These are phyloP conservation scores for Selaginella moellendorffii DNA, from an alignment of 75 land plant species.

Conservation along the genomic window DNA sequence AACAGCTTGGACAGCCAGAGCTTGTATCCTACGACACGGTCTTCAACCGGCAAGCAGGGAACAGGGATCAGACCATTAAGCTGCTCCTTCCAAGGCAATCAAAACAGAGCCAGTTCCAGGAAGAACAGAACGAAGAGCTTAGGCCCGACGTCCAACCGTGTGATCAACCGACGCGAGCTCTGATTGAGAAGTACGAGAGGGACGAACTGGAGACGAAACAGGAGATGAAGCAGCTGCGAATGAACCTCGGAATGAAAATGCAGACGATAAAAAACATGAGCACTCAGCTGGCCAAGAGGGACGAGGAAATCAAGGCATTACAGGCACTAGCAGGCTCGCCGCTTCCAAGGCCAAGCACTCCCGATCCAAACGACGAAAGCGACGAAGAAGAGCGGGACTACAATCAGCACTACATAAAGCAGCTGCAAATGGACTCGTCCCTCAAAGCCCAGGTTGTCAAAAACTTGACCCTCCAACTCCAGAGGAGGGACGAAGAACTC, in stretches of 20 bases:
- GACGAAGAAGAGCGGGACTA: neutral
- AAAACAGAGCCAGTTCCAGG: too few relatives aligned
- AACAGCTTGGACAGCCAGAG: neutral
- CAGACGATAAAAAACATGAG: neutral
- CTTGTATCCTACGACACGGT: too few relatives aligned
- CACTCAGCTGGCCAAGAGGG: neutral
- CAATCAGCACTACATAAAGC: neutral
- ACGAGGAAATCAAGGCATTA: neutral
- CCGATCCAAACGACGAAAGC: neutral
- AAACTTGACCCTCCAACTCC: neutral
- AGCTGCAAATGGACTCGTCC: neutral
- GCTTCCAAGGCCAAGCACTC: neutral
- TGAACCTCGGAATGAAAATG: neutral
- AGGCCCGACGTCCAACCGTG: too few relatives aligned
- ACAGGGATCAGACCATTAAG: neutral
- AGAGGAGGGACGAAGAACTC: neutral
- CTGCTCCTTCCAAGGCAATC: too few relatives aligned
- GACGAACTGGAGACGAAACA: neutral
- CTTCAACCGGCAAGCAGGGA: neutral
- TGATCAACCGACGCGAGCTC: too few relatives aligned
- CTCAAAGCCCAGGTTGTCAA: neutral
- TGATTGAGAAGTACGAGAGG: too few relatives aligned
- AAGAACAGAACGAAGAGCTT: too few relatives aligned
- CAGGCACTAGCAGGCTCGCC: neutral
- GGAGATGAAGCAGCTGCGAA: neutral